Percentiles rank a stretch among this genome's conserved stretches.
Conservation (phyloP, 208 protist species). For the Crithidia bombi region DNA sequence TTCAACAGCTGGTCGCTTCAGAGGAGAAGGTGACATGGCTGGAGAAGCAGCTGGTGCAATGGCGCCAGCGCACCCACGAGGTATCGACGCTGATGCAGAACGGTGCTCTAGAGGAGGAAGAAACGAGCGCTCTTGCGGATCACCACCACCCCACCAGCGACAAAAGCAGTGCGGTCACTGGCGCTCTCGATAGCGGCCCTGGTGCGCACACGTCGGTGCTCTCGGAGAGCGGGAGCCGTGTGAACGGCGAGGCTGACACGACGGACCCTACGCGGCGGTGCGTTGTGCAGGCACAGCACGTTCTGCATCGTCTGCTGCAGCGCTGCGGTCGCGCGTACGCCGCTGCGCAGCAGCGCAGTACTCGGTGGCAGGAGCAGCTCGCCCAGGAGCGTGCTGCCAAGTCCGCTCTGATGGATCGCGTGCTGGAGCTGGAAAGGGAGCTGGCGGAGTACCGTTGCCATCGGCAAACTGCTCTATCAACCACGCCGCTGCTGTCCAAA, state of each 20-base stretch:
- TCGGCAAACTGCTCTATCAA: neutral
- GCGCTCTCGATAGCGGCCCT: neutral
- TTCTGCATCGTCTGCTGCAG: conserved; percentile 27
- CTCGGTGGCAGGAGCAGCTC: conserved; percentile 25
- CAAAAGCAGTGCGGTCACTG: neutral
- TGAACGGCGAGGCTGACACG: too few species aligned
- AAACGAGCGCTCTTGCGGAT: neutral
- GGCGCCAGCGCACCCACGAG: conserved; percentile 32
- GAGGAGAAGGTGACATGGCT: conserved; percentile 41
- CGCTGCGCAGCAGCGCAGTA: conserved; percentile 18
- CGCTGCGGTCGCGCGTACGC: conserved; percentile 32
- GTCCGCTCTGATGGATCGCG: conserved; percentile 21
- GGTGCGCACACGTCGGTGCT: neutral
- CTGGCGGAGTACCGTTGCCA: conserved; percentile 14
- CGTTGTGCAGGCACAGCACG: conserved; percentile 6
- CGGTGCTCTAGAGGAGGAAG: neutral
- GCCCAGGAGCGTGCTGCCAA: conserved; percentile 21
- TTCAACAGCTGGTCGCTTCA: conserved; percentile 32
- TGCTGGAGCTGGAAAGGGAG: conserved; percentile 29
- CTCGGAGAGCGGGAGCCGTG: neutral
- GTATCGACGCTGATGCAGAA: conserved; percentile 8
- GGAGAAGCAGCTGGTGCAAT: conserved; percentile 33
- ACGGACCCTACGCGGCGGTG: conserved; percentile 19
- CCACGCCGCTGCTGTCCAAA: neutral
- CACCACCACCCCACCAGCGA: too few species aligned